phyloP scores from a whole-genome alignment of 129 eudicot species.

The Centella asiatica region DNA sequence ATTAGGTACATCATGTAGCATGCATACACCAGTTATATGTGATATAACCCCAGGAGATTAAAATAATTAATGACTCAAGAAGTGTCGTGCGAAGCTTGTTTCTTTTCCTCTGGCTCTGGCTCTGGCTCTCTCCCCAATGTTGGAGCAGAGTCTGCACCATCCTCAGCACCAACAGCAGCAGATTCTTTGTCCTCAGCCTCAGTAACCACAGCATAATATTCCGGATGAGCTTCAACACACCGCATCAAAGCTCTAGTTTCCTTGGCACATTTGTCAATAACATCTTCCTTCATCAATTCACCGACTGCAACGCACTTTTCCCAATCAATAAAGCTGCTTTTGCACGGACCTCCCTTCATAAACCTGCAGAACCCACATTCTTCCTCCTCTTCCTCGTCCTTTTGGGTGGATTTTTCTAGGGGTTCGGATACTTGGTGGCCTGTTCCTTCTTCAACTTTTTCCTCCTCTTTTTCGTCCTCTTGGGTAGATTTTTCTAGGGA shows the following conservation, averaged over 20 bases:
- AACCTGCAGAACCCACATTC: constrained; percentile 54
- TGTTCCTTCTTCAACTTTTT: too few relatives aligned
- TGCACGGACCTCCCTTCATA: constrained; percentile 67
- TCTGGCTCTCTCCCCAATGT: constrained; percentile 27
- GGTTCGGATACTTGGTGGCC: too few relatives aligned
- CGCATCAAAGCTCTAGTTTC: constrained; percentile 30
- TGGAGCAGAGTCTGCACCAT: constrained; percentile 46
- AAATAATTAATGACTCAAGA: too few relatives aligned
- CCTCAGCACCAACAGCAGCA: too few relatives aligned
- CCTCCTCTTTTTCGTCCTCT: too few relatives aligned
- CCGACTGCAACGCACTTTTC: constrained; percentile 61
- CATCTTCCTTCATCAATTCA: constrained; percentile 52
- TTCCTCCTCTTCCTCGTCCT: constrained; percentile 34
- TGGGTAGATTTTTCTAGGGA: constrained; percentile 21
- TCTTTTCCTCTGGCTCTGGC: too few relatives aligned
- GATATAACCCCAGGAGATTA: too few relatives aligned
- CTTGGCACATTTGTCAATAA: constrained; percentile 33
- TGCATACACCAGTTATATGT: too few relatives aligned
- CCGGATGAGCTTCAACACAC: constrained; percentile 29
- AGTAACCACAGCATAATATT: constrained; percentile 28
- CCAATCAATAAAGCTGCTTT: constrained; percentile 36
- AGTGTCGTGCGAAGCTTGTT: too few relatives aligned
- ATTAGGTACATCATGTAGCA: too few relatives aligned
- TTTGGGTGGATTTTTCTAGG: constrained; percentile 27
- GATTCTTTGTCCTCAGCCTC: constrained; percentile 23